These are phyloP conservation scores for Blastomyces parvus DNA, from an alignment of 2,329 filamentous ascomycete species.

Conservation along the genomic window DNA sequence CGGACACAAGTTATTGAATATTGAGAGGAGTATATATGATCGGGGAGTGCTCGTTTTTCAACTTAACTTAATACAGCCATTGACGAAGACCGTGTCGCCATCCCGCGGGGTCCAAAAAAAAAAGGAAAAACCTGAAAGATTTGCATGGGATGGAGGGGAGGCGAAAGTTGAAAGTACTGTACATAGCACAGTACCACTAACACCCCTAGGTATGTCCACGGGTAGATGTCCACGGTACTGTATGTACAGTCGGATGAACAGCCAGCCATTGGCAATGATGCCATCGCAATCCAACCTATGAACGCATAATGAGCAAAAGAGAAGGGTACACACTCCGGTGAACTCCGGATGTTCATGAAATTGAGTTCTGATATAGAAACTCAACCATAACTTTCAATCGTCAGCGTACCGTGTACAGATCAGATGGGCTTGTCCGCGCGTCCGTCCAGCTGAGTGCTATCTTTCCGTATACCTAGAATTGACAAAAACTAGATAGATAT, in stretches of 20 bases:
- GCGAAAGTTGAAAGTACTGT: background rate
- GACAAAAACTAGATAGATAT: no score
- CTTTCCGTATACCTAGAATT: no score
- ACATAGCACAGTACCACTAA: no score
- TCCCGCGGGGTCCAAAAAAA: no score
- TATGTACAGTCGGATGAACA: no score
- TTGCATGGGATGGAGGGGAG: background rate
- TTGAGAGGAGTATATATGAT: background rate
- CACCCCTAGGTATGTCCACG: no score
- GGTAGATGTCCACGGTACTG: no score
- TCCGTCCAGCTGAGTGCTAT: no score
- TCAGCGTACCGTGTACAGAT: no score
- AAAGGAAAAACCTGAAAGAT: background rate
- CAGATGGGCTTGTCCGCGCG: no score
- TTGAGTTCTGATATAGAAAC: background rate
- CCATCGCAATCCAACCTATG: background rate
- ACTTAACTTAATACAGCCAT: background rate
- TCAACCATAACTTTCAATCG: no score
- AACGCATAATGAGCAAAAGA: background rate
- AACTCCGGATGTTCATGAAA: background rate
- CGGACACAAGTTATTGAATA: background rate
- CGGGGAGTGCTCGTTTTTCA: background rate
- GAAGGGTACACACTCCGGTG: background rate
- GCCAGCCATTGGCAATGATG: background rate
- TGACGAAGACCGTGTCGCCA: background rate